Evolutionary conservation across 129 eudicot genomes (phyloP), one percentile per base, ranked within the genome.

Genomic region (Cynara cardunculus): DNA sequence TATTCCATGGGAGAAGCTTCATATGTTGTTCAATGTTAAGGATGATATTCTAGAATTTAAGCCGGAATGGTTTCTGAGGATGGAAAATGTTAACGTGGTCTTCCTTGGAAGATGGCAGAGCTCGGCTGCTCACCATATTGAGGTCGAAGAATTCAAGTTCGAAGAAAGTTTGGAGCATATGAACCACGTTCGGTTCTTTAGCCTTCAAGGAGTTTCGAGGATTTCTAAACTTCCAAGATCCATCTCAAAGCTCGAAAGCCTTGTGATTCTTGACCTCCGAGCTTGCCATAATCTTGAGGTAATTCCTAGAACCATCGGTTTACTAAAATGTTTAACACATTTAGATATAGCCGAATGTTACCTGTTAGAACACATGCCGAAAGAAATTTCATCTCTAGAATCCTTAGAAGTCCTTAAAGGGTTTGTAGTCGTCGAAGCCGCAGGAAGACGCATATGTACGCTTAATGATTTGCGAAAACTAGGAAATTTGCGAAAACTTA

Each of bases 271-370:
- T 30, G 93, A 89, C 74, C 89, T 89, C 37, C 67, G 93, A 78
- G 85, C 89, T 4, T 89, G 93, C 73, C 88, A 87, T 68, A 83
- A 83, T 83, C 86, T 89, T 25, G 89, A 85, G 75, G 66, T 0
- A 9, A 78, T 89, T 12, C 90, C 91, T 4, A 21, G 44, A 6
- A 84, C 80, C 12, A 89, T 89, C 67, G 89, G 92, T 26, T 44
- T 12, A 73, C 90, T 90, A 2, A 69, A 77, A 82, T 84, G 56
- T 26, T 79, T 90, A 81, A 88, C 89, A 0, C 92, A 86, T 82
- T 83, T 90, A 78, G 95, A 90, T 70, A 75, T 87, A 81, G 85
- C 91, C 10, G 91, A 87, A 69, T 89, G 93, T 68, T 89, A 89
- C 83, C 73, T 87, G 41, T 77, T 89, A 21, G 73, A 78, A 14